Base-by-base conservation (phyloP, 768 basidiomycete species). In the Daedalea quercina region DNA sequence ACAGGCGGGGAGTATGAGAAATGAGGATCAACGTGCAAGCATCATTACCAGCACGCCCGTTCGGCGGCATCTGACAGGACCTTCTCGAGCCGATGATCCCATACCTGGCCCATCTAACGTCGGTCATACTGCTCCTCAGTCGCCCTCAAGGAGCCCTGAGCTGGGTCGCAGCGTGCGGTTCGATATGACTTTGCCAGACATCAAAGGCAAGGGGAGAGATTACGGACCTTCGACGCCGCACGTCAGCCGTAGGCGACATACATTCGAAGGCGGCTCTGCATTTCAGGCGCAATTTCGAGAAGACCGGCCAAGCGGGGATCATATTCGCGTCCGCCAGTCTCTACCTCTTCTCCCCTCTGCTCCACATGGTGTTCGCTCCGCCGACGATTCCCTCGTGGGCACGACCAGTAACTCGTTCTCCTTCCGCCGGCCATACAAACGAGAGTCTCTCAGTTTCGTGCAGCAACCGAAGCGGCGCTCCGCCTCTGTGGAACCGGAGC, bases 311-410 rank as follows among this genome's bases (percentile, higher is more conserved):
- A 20, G 3, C 3, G 31, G n/a, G 9, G 20, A 12, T 3, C 25
- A 9, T 28, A 12, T 26, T n/a, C 33, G 35, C 9, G 31, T 20
- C n/a, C 48, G 34, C 6, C 11, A 23, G 35, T 49, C 48, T 8
- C 8, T 23, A 37, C 48, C 48, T 12, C 34, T 37, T 33, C 34
- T 35, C 3, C 35, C 35, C 9, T 35, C 48, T 19, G 48, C 48
- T 11, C 48, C 13, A 3, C 8, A 9, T 6, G 25, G 13, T 19
- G 17, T 26, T 12, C 20, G 48, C n/a, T 49, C 48, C 3, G n/a
- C 34, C 22, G 48, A 49, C 22, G 48, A 49, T n/a, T 49, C 48
- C n/a, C 40, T 19, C 31, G 19, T 49, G 9, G 48, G 48, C n/a
- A 40, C 35, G 6, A 19, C 34, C 13, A 17, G 7, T 19, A 40